Evolutionary conservation across 2,329 filamentous ascomycete genomes (phyloP), one percentile per base, ranked within the genome.

Genomic region (Fusarium nodosum): DNA sequence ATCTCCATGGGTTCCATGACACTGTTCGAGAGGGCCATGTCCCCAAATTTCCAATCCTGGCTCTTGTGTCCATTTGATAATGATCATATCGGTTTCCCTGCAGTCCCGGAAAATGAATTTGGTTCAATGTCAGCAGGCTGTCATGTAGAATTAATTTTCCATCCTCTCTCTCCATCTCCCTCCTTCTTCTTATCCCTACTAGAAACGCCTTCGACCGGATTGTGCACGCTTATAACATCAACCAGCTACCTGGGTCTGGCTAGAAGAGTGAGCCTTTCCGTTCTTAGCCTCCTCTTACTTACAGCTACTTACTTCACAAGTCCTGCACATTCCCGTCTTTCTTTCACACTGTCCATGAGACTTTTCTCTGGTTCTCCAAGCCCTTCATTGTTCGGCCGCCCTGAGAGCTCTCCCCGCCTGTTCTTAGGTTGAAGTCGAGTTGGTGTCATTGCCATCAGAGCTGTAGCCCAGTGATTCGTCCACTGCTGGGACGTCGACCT

Each of bases 21-120:
- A 61, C 26, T 42, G 16, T 53, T 22, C 33, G 36, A 20, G 36
- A 55, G 41, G 26, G 58, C 48, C 58, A 56, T 60, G 55, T 45
- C 54, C 54, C 62, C 61, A 65, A 65, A 65, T 66, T 66, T 69
- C 62, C 62, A 69, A 69, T 54, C 66, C 66, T 63, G 56, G 56
- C 38, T 24, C 56, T 50, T 63, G 58, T 58, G 61, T 53, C 53
- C 57, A 50, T 64, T 52, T 63, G 50, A 69, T 66, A 60, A 45
- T 54, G 55, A 67, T 63, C 39, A 51, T 45, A 66, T 68, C 48
- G 59, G 61, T 59, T 67, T 69, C 50, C 48, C 56, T 67, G 66
- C 53, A 63, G 50, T 41, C 60, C 65, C 36, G 68, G 65, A 53
- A 60, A 52, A 66, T 51, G 46, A 55, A 58, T 52, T 34, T 24